A percentile compares a stretch with the other conserved stretches of the same genome.
Evolutionary conservation across 2,329 filamentous ascomycete genomes (phyloP).

Genomic region (Calonectria ilicicola): DNA sequence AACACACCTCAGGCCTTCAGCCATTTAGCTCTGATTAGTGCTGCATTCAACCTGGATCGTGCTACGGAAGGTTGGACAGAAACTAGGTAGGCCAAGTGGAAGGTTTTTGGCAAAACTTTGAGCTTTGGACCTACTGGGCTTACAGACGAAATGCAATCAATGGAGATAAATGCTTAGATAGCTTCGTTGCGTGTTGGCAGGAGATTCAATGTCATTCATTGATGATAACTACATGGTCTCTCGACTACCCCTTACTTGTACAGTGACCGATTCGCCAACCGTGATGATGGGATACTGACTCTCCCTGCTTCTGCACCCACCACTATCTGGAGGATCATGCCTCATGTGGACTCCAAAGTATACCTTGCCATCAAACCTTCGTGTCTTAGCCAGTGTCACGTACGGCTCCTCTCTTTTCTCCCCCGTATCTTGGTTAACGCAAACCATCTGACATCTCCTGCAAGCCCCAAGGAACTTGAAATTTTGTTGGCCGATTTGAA

Average conservation of each 20-base stretch:
- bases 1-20: conserved; percentile 86
- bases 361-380: conserved; percentile 85
- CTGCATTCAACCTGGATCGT: conserved; percentile 80
- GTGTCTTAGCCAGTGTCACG: conserved; percentile 86
- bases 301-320: conserved; percentile 24
- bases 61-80: conserved; percentile 46
- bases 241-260: conserved; percentile 27
- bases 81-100: conserved; percentile 21
- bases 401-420: conserved; percentile 87
- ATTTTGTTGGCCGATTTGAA: conserved; percentile 73
- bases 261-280: conserved; percentile 60
- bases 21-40: conserved; percentile 80
- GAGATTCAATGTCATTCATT: neutral
- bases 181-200: neutral
- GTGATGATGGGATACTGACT: conserved; percentile 54
- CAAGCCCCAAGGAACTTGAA: conserved; percentile 86
- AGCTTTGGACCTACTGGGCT: neutral
- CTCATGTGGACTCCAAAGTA: conserved; percentile 89
- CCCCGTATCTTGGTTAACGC: conserved; percentile 87
- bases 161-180: neutral
- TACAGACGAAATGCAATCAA: no score
- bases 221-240: neutral
- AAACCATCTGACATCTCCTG: conserved; percentile 95
- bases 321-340: conserved; percentile 48
- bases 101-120: neutral